Base-by-base conservation (phyloP, 2,329 filamentous ascomycete species). In the Coniella lustricola region DNA sequence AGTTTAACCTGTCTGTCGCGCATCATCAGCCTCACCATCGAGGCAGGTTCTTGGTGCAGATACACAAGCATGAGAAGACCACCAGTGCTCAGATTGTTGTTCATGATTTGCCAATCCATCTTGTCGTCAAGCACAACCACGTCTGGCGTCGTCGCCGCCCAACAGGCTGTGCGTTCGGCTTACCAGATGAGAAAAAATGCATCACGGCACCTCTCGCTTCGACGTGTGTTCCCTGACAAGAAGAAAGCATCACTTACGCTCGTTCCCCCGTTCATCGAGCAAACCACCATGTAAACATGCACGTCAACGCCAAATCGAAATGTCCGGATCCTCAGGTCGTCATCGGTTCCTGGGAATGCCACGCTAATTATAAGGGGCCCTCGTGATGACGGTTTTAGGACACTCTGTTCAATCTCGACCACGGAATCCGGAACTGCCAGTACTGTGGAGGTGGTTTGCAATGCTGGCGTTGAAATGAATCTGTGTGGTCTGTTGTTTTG, bases 381-480 rank as follows among this genome's bases (percentile, higher is more conserved):
- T 82, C 78, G 75, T 79, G 77, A 79, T 73, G 68, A 82, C 81
- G 78, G 78, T 82, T 81, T 82, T 82, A 74, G 75, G 75, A 72
- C 34, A 64, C 66, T 62, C 59, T 56, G 57, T 76, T 70, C 29
- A 56, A 62, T 82, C 77, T 81, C 62, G 77, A 79, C 77, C 69
- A 74, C 72, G 67, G 55, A n/a, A 65, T 73, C 72, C 72, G 69
- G 67, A 67, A 65, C 72, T 70, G 70, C 65, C 76, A 76, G 73
- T 64, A 65, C 65, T 67, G 64, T 67, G 56, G 59, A 60, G 61
- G 57, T 57, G 58, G 51, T 37, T n/a, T 41, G 47, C 51, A 48
- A 46, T 56, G 61, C 68, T 70, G 68, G 60, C 68, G 64, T 62
- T 59, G 57, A 58, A 60, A 61, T 54, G 39, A 57, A 56, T 57